A percentile compares a stretch with the other conserved stretches of the same genome.
Conservation (phyloP, 208 protist genomes). For the Plasmodiophora brassicae region DNA sequence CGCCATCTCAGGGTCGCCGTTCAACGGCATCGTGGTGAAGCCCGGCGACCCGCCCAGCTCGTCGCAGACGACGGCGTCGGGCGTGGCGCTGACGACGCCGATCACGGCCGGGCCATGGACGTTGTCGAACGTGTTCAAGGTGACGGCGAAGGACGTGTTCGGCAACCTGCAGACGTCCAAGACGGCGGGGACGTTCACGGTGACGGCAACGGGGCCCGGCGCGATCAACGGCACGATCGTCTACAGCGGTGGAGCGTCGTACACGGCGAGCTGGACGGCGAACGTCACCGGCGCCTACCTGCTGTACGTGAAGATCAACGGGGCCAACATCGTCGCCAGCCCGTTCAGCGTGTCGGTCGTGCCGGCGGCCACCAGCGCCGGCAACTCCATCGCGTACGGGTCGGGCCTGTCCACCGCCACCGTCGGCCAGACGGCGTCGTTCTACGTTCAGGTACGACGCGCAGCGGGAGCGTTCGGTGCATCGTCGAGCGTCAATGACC, state of each 20-base stretch:
- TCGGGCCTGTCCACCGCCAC: constrained; percentile 40
- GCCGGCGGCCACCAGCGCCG: constrained; percentile 28
- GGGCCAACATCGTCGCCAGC: not conserved
- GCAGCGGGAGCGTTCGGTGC: not conserved
- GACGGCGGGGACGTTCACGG: not conserved
- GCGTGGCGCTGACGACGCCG: constrained; percentile 18
- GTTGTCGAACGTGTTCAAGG: constrained; percentile 9
- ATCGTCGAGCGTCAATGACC: not conserved
- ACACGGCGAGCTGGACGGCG: not conserved
- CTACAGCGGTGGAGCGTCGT: not conserved
- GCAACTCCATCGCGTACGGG: constrained; percentile 23
- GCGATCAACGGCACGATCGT: not conserved
- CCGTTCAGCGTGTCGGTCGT: not conserved
- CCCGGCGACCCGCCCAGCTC: not conserved
- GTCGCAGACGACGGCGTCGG: not conserved
- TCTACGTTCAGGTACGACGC: constrained; percentile 38
- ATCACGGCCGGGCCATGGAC: constrained; percentile 32
- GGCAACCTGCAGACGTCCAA: constrained; percentile 40
- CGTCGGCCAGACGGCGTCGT: constrained; percentile 36
- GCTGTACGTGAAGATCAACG: not conserved
- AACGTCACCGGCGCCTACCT: not conserved
- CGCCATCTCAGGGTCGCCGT: constrained; percentile 13
- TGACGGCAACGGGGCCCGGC: not conserved
- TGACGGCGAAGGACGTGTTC: constrained; percentile 38
- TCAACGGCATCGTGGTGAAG: constrained; percentile 22